These are phyloP conservation scores for Cornus suecica DNA, from an alignment of 148 eudicot species.

Conservation along the genomic window DNA sequence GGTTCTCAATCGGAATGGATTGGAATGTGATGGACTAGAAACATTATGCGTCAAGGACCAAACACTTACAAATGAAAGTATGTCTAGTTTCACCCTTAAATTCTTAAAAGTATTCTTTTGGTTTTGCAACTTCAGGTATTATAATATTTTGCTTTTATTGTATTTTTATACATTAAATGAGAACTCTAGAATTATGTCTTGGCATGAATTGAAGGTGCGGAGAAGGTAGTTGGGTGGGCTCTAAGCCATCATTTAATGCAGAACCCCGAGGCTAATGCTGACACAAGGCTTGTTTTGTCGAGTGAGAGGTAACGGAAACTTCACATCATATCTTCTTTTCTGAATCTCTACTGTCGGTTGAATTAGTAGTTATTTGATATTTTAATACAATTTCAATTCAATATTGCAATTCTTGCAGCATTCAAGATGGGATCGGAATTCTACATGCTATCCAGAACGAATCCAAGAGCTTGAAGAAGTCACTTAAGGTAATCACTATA, in stretches of 20 bases:
- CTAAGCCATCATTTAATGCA: conserved; percentile 82
- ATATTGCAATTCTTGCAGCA: conserved; percentile 47
- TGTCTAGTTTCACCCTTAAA: conserved; percentile 17
- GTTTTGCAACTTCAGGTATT: neutral
- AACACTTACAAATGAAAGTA: conserved; percentile 74
- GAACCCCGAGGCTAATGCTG: conserved; percentile 40
- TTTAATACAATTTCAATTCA: neutral
- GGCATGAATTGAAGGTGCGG: conserved; percentile 62
- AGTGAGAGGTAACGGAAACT: conserved; percentile 54
- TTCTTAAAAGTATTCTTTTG: neutral
- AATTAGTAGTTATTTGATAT: neutral
- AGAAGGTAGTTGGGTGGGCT: conserved; percentile 94
- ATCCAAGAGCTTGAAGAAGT: conserved; percentile 79
- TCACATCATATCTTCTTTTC: neutral
- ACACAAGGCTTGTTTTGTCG: conserved; percentile 56
- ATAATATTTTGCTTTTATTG: neutral
- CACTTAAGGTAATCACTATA: conserved; percentile 59
- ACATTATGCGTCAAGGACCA: conserved; percentile 66
- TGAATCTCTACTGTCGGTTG: neutral
- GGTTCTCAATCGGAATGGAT: conserved; percentile 66
- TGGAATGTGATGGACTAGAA: conserved; percentile 83
- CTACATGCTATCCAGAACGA: conserved; percentile 77
- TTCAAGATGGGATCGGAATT: conserved; percentile 68
- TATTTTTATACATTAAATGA: neutral
- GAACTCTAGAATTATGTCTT: conserved; percentile 1